phyloP scores from a whole-genome alignment of 768 basidiomycete species.

The Russula griseocarnosa region DNA sequence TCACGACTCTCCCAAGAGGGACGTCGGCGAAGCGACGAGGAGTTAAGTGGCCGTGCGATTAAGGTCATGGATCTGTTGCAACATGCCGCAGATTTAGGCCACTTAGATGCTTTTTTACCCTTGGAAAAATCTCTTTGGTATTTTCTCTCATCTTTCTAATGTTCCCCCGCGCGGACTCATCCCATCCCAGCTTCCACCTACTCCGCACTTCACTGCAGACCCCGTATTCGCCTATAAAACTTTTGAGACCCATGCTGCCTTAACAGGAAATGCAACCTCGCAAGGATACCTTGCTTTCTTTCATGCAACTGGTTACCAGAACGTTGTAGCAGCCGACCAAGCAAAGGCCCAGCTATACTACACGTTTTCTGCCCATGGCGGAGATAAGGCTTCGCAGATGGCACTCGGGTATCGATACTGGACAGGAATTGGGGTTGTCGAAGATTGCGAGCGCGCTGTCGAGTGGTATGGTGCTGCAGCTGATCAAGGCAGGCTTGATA shows the following conservation, averaged over 20 bases:
- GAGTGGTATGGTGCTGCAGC: constrained; percentile 90
- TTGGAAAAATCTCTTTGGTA: constrained; percentile 66
- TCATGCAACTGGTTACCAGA: constrained; percentile 77
- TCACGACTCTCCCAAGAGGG: constrained; percentile 42
- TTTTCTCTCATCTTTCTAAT: constrained; percentile 12
- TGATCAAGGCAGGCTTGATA: constrained; percentile 57
- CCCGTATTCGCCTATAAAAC: constrained; percentile 60
- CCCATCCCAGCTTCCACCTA: constrained; percentile 65
- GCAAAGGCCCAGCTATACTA: constrained; percentile 86
- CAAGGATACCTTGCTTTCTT: constrained; percentile 88
- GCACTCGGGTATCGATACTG: constrained; percentile 90
- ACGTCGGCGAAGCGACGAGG: constrained; percentile 56
- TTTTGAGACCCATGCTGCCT: constrained; percentile 56
- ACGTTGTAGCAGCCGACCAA: constrained; percentile 59
- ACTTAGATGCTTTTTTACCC: constrained; percentile 67
- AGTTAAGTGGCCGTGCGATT: constrained; percentile 64
- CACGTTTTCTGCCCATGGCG: constrained; percentile 89
- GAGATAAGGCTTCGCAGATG: constrained; percentile 86
- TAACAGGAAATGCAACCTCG: constrained; percentile 80
- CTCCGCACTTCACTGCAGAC: constrained; percentile 56
- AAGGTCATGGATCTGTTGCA: constrained; percentile 78
- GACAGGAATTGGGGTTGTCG: constrained; percentile 89
- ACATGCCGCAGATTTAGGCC: constrained; percentile 76
- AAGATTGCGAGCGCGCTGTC: constrained; percentile 78
- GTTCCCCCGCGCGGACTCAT: background rate